A percentile compares a stretch with the other conserved stretches of the same genome.
Conservation (phyloP, 768 basidiomycete species). For the Heimioporus sp. region DNA sequence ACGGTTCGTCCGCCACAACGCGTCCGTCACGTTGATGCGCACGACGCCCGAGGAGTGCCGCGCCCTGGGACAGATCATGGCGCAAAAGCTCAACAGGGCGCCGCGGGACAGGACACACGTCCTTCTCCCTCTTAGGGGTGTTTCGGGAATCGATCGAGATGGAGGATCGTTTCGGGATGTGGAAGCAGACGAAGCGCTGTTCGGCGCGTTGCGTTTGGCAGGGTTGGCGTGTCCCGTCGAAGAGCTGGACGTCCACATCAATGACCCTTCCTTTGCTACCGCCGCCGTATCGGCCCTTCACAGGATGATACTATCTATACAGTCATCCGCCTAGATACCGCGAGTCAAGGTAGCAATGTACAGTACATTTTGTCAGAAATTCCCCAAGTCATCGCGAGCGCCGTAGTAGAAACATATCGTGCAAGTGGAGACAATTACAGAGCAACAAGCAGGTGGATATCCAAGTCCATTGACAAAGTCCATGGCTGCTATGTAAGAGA, state of each 20-base stretch:
- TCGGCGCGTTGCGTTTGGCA: too few relatives aligned
- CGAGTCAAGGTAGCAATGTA: too few relatives aligned
- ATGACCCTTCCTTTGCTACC: constrained; percentile 21
- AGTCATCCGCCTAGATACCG: too few relatives aligned
- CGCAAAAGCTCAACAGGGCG: constrained; percentile 15
- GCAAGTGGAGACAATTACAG: constrained; percentile 42
- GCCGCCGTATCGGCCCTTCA: constrained; percentile 17
- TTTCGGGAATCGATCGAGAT: too few relatives aligned
- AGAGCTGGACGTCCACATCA: constrained; percentile 26
- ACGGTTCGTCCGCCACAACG: constrained; percentile 24
- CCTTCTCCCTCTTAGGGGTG: too few relatives aligned
- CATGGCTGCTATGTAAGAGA: constrained; percentile 27
- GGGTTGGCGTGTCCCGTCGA: constrained; percentile 12
- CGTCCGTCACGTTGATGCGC: constrained; percentile 30
- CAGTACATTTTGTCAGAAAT: background rate
- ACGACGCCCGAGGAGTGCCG: constrained; percentile 23
- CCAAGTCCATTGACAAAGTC: constrained; percentile 55
- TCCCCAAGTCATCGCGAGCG: constrained; percentile 8
- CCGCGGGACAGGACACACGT: too few relatives aligned
- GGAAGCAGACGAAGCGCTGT: too few relatives aligned
- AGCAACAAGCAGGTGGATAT: constrained; percentile 48
- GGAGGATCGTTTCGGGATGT: too few relatives aligned
- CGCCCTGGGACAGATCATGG: constrained; percentile 20
- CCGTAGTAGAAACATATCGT: constrained; percentile 12
- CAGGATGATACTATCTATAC: constrained; percentile 12